Percentiles rank a stretch among this genome's conserved stretches.
Evolutionary conservation across 2,329 filamentous ascomycete species (phyloP).

Genomic region (Monosporascus sp.): DNA sequence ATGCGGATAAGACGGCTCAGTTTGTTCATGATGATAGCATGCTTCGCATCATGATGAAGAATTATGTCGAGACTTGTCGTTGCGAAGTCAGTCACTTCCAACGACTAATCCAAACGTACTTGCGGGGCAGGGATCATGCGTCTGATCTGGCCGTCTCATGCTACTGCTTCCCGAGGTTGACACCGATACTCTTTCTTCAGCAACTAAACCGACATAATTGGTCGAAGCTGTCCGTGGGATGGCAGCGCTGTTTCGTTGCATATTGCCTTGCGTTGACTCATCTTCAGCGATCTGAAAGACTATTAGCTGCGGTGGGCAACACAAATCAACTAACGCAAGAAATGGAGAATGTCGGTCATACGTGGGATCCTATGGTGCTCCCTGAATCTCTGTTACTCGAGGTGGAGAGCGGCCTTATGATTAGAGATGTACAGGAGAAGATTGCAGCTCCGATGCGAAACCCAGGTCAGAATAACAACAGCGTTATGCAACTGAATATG

Average conservation of each 20-base stretch:
- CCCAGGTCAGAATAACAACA: conserved; percentile 35
- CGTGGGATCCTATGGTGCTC: conserved; percentile 43
- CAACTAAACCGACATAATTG: conserved; percentile 24
- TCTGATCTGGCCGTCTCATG: not conserved
- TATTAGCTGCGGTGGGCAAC: conserved; percentile 24
- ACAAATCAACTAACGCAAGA: conserved; percentile 33
- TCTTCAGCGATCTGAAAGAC: conserved; percentile 36
- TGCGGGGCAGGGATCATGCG: not conserved
- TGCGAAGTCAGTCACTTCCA: not conserved
- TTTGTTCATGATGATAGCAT: not conserved
- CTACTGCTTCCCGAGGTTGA: not conserved
- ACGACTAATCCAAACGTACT: not conserved
- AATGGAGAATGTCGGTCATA: conserved; percentile 45
- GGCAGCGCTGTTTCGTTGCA: conserved; percentile 29
- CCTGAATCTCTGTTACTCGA: conserved; percentile 62
- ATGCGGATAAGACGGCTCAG: not conserved
- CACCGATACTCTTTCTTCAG: conserved; percentile 28
- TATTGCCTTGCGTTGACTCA: conserved; percentile 36
- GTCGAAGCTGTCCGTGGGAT: conserved; percentile 23
- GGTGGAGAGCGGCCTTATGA: conserved; percentile 55
- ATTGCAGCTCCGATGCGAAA: conserved; percentile 53
- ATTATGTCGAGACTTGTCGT: not conserved
- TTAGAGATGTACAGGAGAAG: conserved; percentile 52
- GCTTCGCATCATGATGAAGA: not conserved
- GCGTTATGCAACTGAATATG: conserved; percentile 64